Base-by-base conservation (phyloP, 2,329 filamentous ascomycete genomes). In the Arthrobotrys iridis region DNA sequence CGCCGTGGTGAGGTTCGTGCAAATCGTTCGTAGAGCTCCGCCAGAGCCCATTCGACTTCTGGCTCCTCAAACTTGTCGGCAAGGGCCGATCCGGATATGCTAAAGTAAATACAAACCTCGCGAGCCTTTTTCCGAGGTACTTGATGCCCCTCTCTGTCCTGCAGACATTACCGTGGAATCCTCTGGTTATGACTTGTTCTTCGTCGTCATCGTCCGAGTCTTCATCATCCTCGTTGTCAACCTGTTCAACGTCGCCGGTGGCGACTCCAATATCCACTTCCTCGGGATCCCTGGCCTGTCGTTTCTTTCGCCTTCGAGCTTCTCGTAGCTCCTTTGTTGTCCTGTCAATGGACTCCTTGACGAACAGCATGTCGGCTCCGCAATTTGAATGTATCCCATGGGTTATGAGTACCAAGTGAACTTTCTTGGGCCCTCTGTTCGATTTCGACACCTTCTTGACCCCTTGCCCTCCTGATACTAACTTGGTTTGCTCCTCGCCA, bases 301-400 rank as follows among this genome's bases (percentile, higher is more conserved):
- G 55, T 5, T 50, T 30, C 28, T 65, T 52, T 18, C 26, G 15
- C 24, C 15, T 68, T 18, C 86, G 89, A 37, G 89, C 88, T 81
- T 92, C 90, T 57, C 90, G 89, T 26, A 92, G 90, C 80, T 94
- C 89, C 79, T 85, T 90, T 2, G 90, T 90, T 1, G 92, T 89
- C 26, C 89, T 88, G 83, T 99, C 95, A 77, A 99, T 98, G 82
- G 93, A 96, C 83, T 99, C 95, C 81, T 99, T 99, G 81, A 99
- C 84, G 81, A 92, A 99, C 18, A 99, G 85, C 95, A 99, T 97
- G 81, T 99, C 95, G 20, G 93, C 91, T 3, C 95, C 93, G 10
- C 97, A 86, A 81, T 99, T 99, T 82, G 94, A 97, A 82, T 99
- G 95, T 77, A 99, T 83, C 0, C 95, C 95, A 83, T 99, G 95